Evolutionary conservation across 1,284 basidiomycete genomes (phyloP).

Genomic region (Cystobasidium sp.): DNA sequence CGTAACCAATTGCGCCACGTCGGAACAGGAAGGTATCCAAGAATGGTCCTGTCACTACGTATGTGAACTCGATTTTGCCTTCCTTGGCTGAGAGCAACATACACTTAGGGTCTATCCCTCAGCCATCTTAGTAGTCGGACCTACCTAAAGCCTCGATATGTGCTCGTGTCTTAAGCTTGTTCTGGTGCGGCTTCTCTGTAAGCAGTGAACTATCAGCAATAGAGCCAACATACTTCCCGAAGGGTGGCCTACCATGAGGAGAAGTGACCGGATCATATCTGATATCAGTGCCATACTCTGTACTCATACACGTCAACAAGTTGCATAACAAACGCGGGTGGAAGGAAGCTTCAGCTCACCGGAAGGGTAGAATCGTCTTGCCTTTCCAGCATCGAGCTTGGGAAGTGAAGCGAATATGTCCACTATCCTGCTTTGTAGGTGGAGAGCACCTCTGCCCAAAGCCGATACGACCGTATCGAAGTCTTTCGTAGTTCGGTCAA

Average conservation of each 20-base stretch:
- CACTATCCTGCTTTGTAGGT: slow-evolving; percentile 37
- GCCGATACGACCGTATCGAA: slow-evolving; percentile 45
- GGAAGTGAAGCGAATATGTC: slow-evolving; percentile 39
- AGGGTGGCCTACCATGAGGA: slow-evolving; percentile 30
- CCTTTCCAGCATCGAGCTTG: slow-evolving; percentile 15
- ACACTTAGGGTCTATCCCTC: no score
- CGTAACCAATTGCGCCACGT: slow-evolving; percentile 23
- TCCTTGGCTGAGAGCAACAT: slow-evolving; percentile 12
- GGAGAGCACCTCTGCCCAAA: slow-evolving; percentile 44
- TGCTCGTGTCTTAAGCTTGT: slow-evolving; percentile 46
- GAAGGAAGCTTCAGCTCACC: not conserved
- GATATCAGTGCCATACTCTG: slow-evolving; percentile 47
- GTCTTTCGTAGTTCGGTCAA: slow-evolving; percentile 2
- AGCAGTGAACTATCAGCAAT: not conserved
- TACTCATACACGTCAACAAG: not conserved
- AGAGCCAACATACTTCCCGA: no score
- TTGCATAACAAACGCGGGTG: not conserved
- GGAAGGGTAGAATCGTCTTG: slow-evolving; percentile 45
- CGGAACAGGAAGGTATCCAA: slow-evolving; percentile 44
- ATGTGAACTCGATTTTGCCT: slow-evolving; percentile 45
- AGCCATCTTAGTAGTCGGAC: no score
- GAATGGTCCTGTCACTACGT: slow-evolving; percentile 46
- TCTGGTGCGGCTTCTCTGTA: slow-evolving; percentile 46
- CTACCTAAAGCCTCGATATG: slow-evolving; percentile 44
- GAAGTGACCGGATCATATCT: slow-evolving; percentile 44